Base-by-base conservation (phyloP, 2,329 filamentous ascomycete species). In the Beauveria australis region DNA sequence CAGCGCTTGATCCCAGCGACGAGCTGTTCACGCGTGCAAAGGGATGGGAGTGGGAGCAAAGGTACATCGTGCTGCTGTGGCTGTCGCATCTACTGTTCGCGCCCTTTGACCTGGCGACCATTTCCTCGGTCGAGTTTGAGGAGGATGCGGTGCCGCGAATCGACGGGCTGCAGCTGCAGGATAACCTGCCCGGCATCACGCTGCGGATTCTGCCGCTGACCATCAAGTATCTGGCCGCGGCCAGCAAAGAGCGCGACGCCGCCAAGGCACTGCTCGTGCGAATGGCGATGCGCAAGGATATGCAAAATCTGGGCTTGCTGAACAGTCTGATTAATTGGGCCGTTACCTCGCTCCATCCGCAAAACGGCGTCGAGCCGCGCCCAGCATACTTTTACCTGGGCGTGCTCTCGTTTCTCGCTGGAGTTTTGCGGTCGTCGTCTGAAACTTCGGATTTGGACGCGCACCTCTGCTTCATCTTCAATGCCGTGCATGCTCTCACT, bases 31-130 rank as follows among this genome's bases (percentile, higher is more conserved):
- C 30, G 53, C 61, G 62, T 1, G 54, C 62, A 0, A 66, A 67
- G 6, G 61, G 67, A 26, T 85, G 89, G 79, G 79, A 80, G 1
- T 99, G 94, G 94, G 88, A 96, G 71, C 89, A 97, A 73, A 82
- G 89, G 59, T 97, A 97, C 69, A 79, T 97, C 19, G 85, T 92
- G 48, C 78, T 97, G 5, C 79, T 96, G 10, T 99, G 94, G 94
- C 82, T 93, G 33, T 89, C 89, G 1, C 89, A 94, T 73, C 77
- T 94, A 18, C 79, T 93, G 61, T 81, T 93, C 37, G 91, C 91
- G 1, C 94, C 94, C 0, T 99, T 99, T 73, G 92, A 97, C 67
- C 78, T 99, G 57, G 82, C 87, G 2, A 92, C 90, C 2, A 92
- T 99, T 63, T 97, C 92, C 1, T 84, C 83, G 2, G 73, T 77